These are phyloP conservation scores for Cladosporium austrohemisphaericum DNA, from an alignment of 2,329 filamentous ascomycete species.

Conservation along the genomic window DNA sequence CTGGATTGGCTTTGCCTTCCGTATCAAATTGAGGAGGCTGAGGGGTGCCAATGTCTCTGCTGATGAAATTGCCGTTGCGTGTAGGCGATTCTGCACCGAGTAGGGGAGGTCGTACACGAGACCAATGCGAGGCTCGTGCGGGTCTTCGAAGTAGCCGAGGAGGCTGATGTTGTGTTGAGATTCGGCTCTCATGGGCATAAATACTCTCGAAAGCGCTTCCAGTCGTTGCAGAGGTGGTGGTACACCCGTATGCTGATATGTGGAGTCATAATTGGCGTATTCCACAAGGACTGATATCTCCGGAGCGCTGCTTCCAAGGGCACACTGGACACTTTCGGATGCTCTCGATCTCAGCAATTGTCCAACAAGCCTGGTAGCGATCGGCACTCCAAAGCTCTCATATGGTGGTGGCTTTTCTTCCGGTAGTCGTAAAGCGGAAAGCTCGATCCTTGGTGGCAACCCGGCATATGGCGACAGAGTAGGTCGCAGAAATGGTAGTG, in stretches of 20 bases:
- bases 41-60: constrained; percentile 33
- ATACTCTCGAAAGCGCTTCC: constrained; percentile 35
- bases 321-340: constrained; percentile 28
- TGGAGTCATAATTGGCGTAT: constrained; percentile 55
- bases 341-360: constrained; percentile 32
- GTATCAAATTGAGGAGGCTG: constrained; percentile 46
- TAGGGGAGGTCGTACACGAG: constrained; percentile 71
- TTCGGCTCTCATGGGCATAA: constrained; percentile 32
- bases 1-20: constrained; percentile 43
- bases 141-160: constrained; percentile 69
- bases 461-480: constrained; percentile 32
- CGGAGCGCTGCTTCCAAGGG: constrained; percentile 33
- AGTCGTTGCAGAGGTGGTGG: constrained; percentile 44
- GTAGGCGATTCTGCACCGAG: constrained; percentile 37
- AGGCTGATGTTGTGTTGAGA: constrained; percentile 52
- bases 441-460: constrained; percentile 43
- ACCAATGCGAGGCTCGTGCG: constrained; percentile 64
- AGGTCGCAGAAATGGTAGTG: constrained; percentile 26
- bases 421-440: constrained; percentile 41
- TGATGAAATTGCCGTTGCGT: constrained; percentile 52
- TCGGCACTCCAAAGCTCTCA: constrained; percentile 43
- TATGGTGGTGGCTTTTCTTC: constrained; percentile 49
- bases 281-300: constrained; percentile 63
- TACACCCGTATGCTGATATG: constrained; percentile 47
- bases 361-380: constrained; percentile 45